These are phyloP conservation scores for Aschersonia sp. DNA, from an alignment of 2,329 filamentous ascomycete genomes.

Conservation along the genomic window DNA sequence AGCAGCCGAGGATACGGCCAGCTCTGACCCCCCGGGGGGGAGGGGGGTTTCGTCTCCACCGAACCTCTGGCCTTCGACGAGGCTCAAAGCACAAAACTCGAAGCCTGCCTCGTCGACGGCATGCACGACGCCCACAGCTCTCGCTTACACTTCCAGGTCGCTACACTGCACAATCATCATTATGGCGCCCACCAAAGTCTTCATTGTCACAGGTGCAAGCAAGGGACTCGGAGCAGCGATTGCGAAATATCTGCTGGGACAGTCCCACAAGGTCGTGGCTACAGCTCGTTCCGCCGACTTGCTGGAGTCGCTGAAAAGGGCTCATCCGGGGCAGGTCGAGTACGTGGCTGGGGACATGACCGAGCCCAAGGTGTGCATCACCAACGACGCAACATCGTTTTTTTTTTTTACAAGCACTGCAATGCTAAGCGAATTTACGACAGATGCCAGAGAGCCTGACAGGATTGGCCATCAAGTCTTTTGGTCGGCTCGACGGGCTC, in stretches of 20 bases:
- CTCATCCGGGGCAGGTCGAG: constrained; percentile 37
- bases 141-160: too few relatives aligned
- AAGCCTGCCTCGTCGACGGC: too few relatives aligned
- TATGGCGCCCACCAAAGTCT: constrained; percentile 37
- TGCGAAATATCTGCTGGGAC: constrained; percentile 32
- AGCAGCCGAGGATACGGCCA: too few relatives aligned
- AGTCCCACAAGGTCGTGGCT: constrained; percentile 42
- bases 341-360: constrained; percentile 41
- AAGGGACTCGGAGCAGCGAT: constrained; percentile 47
- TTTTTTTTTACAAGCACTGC: not conserved
- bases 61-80: too few relatives aligned
- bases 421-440: not conserved
- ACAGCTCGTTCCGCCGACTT: constrained; percentile 37
- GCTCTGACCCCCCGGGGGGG: too few relatives aligned
- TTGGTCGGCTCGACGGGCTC: constrained; percentile 62
- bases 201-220: constrained; percentile 55
- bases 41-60: too few relatives aligned
- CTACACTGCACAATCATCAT: not conserved
- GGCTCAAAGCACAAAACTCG: too few relatives aligned
- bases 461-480: constrained; percentile 48
- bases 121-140: not conserved
- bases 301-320: constrained; percentile 34
- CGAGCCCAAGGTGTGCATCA: constrained; percentile 28
- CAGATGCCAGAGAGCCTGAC: constrained; percentile 47
- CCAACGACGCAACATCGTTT: too few relatives aligned